phyloP scores from a whole-genome alignment of 106 monocot species.

The Platanthera guangdongensis region DNA sequence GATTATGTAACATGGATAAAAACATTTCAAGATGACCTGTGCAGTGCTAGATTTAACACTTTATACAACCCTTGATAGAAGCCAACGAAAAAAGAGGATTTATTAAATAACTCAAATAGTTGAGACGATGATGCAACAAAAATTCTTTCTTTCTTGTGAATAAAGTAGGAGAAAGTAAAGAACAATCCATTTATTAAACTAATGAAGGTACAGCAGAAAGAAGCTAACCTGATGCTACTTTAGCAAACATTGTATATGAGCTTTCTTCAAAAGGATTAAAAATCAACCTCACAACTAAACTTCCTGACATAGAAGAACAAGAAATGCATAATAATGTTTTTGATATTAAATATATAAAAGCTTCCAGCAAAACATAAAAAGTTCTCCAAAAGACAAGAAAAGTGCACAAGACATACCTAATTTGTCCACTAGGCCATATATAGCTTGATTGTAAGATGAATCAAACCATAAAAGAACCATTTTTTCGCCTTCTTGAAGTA shows the following conservation, averaged over 20 bases:
- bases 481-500: constrained; percentile 96
- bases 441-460: constrained; percentile 82
- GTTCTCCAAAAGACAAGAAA: not conserved
- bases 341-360: not conserved
- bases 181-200: too few relatives aligned
- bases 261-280: constrained; percentile 97
- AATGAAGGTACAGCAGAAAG: not conserved
- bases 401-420: constrained; percentile 40
- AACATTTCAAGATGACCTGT: too few relatives aligned
- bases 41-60: too few relatives aligned
- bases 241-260: constrained; percentile 82
- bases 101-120: too few relatives aligned
- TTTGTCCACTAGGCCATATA: constrained; percentile 88
- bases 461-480: constrained; percentile 78
- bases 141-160: too few relatives aligned
- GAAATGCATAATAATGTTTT: not conserved
- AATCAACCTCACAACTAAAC: constrained; percentile 87
- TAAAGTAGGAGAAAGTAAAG: too few relatives aligned
- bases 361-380: not conserved
- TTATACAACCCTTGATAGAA: too few relatives aligned
- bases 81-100: too few relatives aligned
- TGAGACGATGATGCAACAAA: too few relatives aligned
- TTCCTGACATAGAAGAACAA: constrained; percentile 41
- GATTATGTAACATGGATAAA: too few relatives aligned
- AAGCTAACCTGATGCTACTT: constrained; percentile 68